Conservation (phyloP, 768 basidiomycete species). For the Pseudohyphozyma bogoriensis region DNA sequence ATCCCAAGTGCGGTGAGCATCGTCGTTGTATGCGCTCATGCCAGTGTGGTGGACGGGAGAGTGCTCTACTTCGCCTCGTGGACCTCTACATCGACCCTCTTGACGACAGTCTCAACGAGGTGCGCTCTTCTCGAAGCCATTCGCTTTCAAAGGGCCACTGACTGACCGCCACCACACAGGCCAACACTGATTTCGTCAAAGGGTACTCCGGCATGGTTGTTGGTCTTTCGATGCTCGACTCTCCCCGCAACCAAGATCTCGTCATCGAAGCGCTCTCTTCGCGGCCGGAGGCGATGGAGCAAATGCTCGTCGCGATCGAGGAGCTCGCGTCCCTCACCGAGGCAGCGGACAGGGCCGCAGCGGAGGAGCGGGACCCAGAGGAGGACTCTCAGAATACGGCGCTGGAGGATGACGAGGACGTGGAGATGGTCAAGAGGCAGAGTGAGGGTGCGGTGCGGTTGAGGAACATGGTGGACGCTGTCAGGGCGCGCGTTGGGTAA, state of each 20-base stretch:
- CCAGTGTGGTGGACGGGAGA: background rate
- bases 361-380: background rate
- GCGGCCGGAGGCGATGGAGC: background rate
- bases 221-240: constrained; percentile 17
- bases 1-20: background rate
- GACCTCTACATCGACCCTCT: constrained; percentile 15
- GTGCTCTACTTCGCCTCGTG: background rate
- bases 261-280: background rate
- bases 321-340: constrained; percentile 20
- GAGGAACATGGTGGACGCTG: background rate
- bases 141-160: background rate
- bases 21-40: constrained; percentile 5
- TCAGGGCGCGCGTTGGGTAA: no score
- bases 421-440: background rate
- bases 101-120: constrained; percentile 13
- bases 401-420: background rate
- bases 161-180: background rate
- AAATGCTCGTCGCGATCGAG: constrained; percentile 14
- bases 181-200: constrained; percentile 9
- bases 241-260: constrained; percentile 11
- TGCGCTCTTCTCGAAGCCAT: background rate
- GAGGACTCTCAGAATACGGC: background rate
- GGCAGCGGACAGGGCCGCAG: background rate
- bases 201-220: constrained; percentile 24
- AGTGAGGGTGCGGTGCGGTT: background rate